These are phyloP conservation scores for Leccinum angustisporum DNA, from an alignment of 1,284 basidiomycete species.

Conservation along the genomic window DNA sequence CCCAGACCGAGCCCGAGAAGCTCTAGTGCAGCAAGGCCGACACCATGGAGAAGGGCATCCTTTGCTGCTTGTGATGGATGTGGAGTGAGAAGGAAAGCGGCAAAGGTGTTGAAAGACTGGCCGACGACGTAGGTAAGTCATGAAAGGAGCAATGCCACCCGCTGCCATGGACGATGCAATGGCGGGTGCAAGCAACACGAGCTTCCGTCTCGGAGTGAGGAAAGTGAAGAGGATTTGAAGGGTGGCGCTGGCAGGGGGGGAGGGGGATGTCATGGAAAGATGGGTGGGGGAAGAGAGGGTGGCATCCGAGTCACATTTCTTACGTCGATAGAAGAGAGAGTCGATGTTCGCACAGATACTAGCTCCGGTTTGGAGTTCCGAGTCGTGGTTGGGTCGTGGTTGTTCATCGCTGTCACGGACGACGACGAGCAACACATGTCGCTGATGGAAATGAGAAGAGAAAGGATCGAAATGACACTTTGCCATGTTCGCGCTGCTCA, in stretches of 20 bases:
- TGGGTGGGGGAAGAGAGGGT: slow-evolving; percentile 11
- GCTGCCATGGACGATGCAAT: too few relatives aligned
- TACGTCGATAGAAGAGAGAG: slow-evolving; percentile 24
- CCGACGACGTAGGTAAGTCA: too few relatives aligned
- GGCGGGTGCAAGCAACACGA: slow-evolving; percentile 67
- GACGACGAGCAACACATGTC: slow-evolving; percentile 28
- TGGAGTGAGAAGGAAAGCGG: slow-evolving; percentile 47
- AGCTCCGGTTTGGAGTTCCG: slow-evolving; percentile 2
- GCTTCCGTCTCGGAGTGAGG: slow-evolving; percentile 47
- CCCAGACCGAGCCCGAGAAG: slow-evolving; percentile 73
- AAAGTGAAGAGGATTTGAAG: slow-evolving; percentile 56
- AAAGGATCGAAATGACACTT: neutral
- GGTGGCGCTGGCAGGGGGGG: slow-evolving; percentile 38
- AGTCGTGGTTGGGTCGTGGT: slow-evolving; percentile 29
- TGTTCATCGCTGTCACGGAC: slow-evolving; percentile 34
- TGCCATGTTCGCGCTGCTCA: slow-evolving; percentile 1
- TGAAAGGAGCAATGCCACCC: too few relatives aligned
- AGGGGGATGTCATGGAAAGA: slow-evolving; percentile 16
- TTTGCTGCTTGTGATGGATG: slow-evolving; percentile 50
- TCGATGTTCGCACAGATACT: slow-evolving; percentile 22
- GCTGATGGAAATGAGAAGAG: too few relatives aligned
- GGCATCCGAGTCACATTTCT: slow-evolving; percentile 16
- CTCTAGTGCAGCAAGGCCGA: slow-evolving; percentile 65
- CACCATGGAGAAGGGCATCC: slow-evolving; percentile 54
- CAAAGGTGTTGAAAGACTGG: too few relatives aligned